Base-by-base conservation (phyloP, 495 filamentous ascomycete species). In the Hyaloscypha hepaticicola region DNA sequence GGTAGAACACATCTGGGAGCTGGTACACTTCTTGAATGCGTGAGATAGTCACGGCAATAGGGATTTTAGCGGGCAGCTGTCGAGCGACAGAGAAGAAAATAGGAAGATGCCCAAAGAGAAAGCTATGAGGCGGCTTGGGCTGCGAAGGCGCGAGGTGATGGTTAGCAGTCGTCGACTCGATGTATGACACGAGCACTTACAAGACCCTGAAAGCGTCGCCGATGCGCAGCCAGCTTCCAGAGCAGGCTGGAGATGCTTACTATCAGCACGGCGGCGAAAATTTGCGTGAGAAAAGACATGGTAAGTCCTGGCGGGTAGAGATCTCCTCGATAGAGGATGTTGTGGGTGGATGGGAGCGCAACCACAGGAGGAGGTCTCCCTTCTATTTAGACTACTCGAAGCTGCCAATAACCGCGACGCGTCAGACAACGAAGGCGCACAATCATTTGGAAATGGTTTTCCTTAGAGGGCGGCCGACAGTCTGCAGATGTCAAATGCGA, bases 81-180 rank as follows among this genome's bases (percentile, higher is more conserved):
- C 28, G 22, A 28, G 55, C 31, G 55, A 58, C 12, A 8, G 5
- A 11, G 25, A 34, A 34, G 9, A 58, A 58, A 3, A 58, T 25
- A 11, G 21, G 4, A 58, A 58, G 55, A 58, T 58, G 55, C 21
- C 55, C 55, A 28, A 58, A 58, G 55, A 58, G 55, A 58, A 58
- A 58, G 28, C 31, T 58, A n/a, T 58, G 28, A 58, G 55, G 55
- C 6, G 31, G 55, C 34, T 53, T 53, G 50, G 50, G 50, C 50
- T 28, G 50, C 22, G 48, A 16, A 24, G 22, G 48, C 19, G 48
- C 22, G 21, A 53, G 21, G 19, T 14, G 50, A 24, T 53, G 50
- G 26, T 28, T 22, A 24, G 50, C 5, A 28, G 26, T 3, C 7
- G n/a, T 25, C 26, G n/a, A 53, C 7, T 24, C 50, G 25, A 53